A percentile compares a stretch with the other conserved stretches of the same genome.
phyloP scores from a whole-genome alignment of 2,329 filamentous ascomycete genomes.

The Apiospora arundinis region DNA sequence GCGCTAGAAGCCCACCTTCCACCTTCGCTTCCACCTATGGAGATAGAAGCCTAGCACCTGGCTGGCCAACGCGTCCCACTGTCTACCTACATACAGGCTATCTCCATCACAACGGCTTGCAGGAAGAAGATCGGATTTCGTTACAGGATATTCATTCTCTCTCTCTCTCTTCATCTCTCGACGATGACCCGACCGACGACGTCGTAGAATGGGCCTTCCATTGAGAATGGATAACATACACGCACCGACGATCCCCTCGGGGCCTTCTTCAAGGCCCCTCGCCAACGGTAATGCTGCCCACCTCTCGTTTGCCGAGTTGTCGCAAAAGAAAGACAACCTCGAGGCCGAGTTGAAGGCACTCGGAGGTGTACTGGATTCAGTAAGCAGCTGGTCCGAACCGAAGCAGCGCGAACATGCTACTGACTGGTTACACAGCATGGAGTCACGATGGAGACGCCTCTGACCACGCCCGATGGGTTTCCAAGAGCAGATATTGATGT shows the following conservation, averaged over 20 bases:
- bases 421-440: conserved; percentile 68
- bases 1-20: conserved; percentile 1
- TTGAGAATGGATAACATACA: conserved; percentile 62
- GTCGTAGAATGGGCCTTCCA: conserved; percentile 40
- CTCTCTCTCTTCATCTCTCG: background rate
- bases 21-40: background rate
- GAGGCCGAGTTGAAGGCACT: conserved; percentile 88
- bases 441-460: conserved; percentile 87
- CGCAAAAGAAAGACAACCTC: conserved; percentile 81
- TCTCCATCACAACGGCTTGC: background rate
- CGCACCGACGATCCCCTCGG: conserved; percentile 70
- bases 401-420: conserved; percentile 22
- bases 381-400: conserved; percentile 50
- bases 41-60: background rate
- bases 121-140: background rate
- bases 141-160: background rate
- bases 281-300: conserved; percentile 68
- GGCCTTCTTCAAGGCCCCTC: conserved; percentile 68
- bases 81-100: background rate
- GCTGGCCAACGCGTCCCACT: conserved; percentile 15
- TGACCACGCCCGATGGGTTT: conserved; percentile 89
- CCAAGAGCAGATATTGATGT: conserved; percentile 94
- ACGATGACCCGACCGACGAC: conserved; percentile 32
- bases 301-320: conserved; percentile 78
- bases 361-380: conserved; percentile 85